These are phyloP conservation scores for Sorghum bicolor DNA, from an alignment of 176 grass and related monocot species.

Conservation along the genomic window DNA sequence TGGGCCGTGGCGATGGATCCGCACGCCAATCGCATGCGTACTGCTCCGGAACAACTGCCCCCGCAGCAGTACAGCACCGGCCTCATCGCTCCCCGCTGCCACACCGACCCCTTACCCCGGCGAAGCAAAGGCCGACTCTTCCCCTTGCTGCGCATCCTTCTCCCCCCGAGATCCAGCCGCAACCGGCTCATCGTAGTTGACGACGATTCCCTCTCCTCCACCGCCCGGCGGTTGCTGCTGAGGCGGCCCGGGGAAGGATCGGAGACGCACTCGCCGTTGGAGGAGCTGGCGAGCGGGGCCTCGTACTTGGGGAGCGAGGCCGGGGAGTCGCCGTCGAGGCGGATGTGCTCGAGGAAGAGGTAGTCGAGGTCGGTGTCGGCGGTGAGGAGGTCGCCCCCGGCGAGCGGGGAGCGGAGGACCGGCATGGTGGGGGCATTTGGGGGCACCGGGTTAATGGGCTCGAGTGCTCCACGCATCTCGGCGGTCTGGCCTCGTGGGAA, in stretches of 20 bases:
- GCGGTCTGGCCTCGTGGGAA: neutral
- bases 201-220: neutral
- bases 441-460: conserved; percentile 14
- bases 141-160: neutral
- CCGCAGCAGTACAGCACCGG: neutral
- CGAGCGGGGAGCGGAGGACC: conserved; percentile 6
- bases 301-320: conserved; percentile 45
- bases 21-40: conserved; percentile 6
- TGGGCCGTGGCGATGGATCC: conserved; percentile 1
- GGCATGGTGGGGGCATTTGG: neutral
- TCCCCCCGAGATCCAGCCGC: neutral
- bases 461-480: neutral
- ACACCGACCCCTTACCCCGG: neutral
- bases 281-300: neutral
- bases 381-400: conserved; percentile 19
- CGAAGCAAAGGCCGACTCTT: neutral
- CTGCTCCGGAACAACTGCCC: neutral
- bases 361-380: conserved; percentile 51
- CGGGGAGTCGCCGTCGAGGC: conserved; percentile 38
- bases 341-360: conserved; percentile 51
- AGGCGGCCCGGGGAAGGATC: conserved; percentile 25
- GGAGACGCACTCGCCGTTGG: conserved; percentile 35
- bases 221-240: neutral
- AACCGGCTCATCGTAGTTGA: conserved; percentile 32
- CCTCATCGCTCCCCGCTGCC: neutral